Evolutionary conservation across 2,329 filamentous ascomycete species (phyloP), one percentile per base, ranked within the genome.

Genomic region (Fusarium neocosmosporiellum): DNA sequence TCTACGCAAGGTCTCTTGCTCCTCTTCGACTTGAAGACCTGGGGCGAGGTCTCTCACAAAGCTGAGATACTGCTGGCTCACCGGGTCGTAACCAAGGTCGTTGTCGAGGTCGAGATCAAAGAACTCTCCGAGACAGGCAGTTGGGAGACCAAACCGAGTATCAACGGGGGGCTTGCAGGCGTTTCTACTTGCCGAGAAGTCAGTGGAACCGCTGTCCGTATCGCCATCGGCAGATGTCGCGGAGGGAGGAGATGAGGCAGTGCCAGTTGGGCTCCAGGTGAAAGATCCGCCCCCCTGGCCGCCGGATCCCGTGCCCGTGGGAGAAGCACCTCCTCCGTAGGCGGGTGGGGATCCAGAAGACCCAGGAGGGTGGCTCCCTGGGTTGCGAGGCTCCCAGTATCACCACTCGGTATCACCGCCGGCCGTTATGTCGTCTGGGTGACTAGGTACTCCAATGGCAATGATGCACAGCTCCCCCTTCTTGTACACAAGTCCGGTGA

Each of bases 91-190:
- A 11, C 78, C 79, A 14, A 78, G 73, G 6, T 59, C 50, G 14
- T 70, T 61, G 54, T 81, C 79, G 8, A 81, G 77, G 22, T 75
- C 70, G n/a, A 70, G 48, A 63, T 80, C 79, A 50, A 80, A 80
- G 31, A 71, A 66, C 9, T 66, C 62, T 14, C 77, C 78, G 18
- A 74, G 57, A 63, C 77, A 77, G 18, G 80, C 79, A 2, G 72
- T 77, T 1, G 76, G 73, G 4, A 78, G 69, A 29, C 74, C 70
- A 16, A 77, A 75, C 60, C 73, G 70, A 22, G 63, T 66, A 48
- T 79, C 77, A 8, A 53, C 55, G 7, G 77, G 54, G 7, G 54
- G 33, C 16, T 39, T 34, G 22, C 54, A 58, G 3, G 54, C 54
- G 14, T 58, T 16, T 24, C 54, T 22, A 18, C 14, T 3, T 13